A percentile compares a stretch with the other conserved stretches of the same genome.
Evolutionary conservation across 1,284 basidiomycete genomes (phyloP).

Genomic region (Sporisorium scitamineum): DNA sequence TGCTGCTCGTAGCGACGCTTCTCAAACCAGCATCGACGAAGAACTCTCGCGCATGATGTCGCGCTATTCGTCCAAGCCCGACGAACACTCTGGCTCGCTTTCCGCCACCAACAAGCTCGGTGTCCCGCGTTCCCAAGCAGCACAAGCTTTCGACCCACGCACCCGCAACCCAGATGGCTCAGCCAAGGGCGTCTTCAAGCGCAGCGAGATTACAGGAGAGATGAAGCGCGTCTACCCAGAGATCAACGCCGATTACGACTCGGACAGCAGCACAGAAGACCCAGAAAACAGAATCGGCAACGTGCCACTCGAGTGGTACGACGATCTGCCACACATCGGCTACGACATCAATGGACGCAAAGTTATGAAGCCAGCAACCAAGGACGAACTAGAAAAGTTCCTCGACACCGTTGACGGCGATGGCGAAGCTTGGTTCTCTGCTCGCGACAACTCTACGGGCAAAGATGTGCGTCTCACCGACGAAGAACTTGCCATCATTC

Average conservation of each 20-base stretch:
- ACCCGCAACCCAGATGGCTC: constrained; percentile 71
- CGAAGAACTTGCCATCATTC: constrained; percentile 95
- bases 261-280: constrained; percentile 96
- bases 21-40: constrained; percentile 51
- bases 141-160: constrained; percentile 76
- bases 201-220: constrained; percentile 86
- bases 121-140: constrained; percentile 60
- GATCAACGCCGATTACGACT: constrained; percentile 95
- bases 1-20: constrained; percentile 44
- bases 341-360: constrained; percentile 96
- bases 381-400: constrained; percentile 98
- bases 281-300: constrained; percentile 93
- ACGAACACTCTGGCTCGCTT: constrained; percentile 62
- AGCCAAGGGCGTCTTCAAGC: constrained; percentile 70
- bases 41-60: constrained; percentile 63
- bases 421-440: constrained; percentile 90
- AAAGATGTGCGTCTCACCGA: constrained; percentile 86
- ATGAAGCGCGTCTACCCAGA: constrained; percentile 88
- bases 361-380: constrained; percentile 91
- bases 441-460: constrained; percentile 89
- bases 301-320: constrained; percentile 98
- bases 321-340: constrained; percentile 98
- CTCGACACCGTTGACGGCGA: constrained; percentile 88
- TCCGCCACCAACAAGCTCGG: constrained; percentile 64
- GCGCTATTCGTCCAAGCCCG: constrained; percentile 69